phyloP scores from a whole-genome alignment of 2,329 filamentous ascomycete species.

The Xylaria sp. region DNA sequence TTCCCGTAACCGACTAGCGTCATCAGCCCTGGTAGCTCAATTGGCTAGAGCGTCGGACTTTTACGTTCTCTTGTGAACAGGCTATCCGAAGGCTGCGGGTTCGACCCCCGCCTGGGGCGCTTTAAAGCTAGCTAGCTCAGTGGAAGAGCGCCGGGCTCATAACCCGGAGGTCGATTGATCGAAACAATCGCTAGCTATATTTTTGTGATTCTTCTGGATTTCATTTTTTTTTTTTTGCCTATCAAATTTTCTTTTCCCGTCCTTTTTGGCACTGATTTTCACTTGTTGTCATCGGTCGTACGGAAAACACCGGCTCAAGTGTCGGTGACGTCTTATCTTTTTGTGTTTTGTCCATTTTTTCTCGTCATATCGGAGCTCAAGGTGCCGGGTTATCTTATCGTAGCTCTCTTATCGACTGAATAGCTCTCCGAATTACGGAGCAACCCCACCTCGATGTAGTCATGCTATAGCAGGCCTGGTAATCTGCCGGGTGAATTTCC shows the following conservation, averaged over 20 bases:
- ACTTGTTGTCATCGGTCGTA: not conserved
- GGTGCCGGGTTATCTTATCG: not conserved
- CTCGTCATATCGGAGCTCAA: not conserved
- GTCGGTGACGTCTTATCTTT: too few relatives aligned
- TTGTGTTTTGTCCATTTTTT: not conserved
- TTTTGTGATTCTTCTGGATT: not conserved
- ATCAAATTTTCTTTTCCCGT: not conserved
- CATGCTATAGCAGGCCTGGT: not conserved
- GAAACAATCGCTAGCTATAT: slow-evolving; percentile 31
- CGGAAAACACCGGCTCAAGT: too few relatives aligned
- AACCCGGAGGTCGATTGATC: slow-evolving; percentile 34
- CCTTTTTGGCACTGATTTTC: not conserved
- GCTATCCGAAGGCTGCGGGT: slow-evolving; percentile 31
- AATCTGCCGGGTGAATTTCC: not conserved
- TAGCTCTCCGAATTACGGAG: not conserved
- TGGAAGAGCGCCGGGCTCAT: slow-evolving; percentile 34
- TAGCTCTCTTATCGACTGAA: not conserved
- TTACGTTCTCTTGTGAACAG: not conserved
- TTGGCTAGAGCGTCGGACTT: slow-evolving; percentile 15
- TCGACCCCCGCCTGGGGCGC: slow-evolving; percentile 31
- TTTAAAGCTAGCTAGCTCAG: slow-evolving; percentile 26
- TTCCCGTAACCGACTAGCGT: not conserved
- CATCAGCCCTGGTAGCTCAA: slow-evolving; percentile 14
- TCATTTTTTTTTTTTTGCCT: not conserved
- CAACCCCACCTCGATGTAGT: not conserved